Conservation (phyloP, 257 asterid genomes). For the Solanum clarkiae region DNA sequence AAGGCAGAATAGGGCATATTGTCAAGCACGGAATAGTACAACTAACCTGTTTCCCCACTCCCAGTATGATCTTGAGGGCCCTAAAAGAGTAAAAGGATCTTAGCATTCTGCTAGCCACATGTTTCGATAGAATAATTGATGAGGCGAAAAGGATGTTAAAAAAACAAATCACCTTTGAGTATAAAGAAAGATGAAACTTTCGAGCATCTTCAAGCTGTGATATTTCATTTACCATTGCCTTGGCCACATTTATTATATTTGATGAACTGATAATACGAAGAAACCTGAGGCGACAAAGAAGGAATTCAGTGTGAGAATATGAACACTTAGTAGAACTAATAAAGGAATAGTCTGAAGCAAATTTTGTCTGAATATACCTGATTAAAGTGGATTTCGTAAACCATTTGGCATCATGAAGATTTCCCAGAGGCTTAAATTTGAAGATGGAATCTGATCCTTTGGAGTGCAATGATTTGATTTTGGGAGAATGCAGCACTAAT, state of each 20-base stretch:
- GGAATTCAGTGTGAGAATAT: constrained; percentile 2
- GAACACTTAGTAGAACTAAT: background rate
- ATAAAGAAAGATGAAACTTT: constrained; percentile 58
- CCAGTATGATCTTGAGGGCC: background rate
- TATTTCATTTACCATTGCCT: constrained; percentile 50
- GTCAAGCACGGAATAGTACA: background rate
- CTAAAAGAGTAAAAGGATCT: background rate
- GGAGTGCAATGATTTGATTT: constrained; percentile 41
- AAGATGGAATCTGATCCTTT: constrained; percentile 43
- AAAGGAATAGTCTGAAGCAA: background rate
- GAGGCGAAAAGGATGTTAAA: background rate
- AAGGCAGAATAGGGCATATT: background rate
- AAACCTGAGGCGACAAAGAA: constrained; percentile 33
- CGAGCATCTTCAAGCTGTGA: constrained; percentile 87
- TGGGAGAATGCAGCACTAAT: constrained; percentile 50
- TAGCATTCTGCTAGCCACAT: background rate
- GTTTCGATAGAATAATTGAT: background rate
- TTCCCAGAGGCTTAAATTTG: constrained; percentile 39
- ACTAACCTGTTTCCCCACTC: background rate
- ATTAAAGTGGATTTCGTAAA: constrained; percentile 63
- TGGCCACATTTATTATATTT: constrained; percentile 31
- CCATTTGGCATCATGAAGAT: constrained; percentile 40
- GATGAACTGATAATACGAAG: constrained; percentile 54
- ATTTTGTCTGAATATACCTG: constrained; percentile 24
- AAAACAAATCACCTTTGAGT: constrained; percentile 42